Evolutionary conservation across 768 basidiomycete species (phyloP).

Genomic region (Rhizopogon vesiculosus): DNA sequence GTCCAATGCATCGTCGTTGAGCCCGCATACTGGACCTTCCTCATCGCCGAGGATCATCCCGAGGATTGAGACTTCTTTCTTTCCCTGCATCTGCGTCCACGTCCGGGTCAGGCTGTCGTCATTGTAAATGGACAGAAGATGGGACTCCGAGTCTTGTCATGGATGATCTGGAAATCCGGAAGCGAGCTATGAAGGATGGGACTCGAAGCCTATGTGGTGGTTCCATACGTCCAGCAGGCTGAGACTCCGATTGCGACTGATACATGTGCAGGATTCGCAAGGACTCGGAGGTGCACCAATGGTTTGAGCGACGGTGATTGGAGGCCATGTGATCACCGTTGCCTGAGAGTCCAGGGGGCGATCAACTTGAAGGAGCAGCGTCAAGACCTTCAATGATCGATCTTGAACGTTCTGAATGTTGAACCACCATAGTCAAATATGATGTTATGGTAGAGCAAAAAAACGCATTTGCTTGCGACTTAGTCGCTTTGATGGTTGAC

Average conservation of each 20-base stretch:
- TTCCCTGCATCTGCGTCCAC: too few relatives aligned
- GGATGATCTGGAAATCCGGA: constrained; percentile 73
- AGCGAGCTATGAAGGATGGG: constrained; percentile 65
- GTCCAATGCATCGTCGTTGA: too few relatives aligned
- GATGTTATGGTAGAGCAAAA: constrained; percentile 62
- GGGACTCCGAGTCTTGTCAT: constrained; percentile 44
- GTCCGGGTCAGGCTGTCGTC: background rate
- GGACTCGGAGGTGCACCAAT: constrained; percentile 11
- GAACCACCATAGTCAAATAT: constrained; percentile 46
- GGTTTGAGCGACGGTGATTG: constrained; percentile 30
- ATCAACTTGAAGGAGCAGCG: background rate
- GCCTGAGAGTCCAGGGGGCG: constrained; percentile 22
- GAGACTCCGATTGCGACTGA: constrained; percentile 6
- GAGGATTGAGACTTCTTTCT: constrained; percentile 33
- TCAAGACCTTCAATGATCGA: too few relatives aligned
- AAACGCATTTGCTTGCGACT: constrained; percentile 63
- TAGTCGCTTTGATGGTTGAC: constrained; percentile 21
- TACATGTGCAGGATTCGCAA: constrained; percentile 20
- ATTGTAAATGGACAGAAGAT: constrained; percentile 35
- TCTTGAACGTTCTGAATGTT: too few relatives aligned
- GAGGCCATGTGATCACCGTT: constrained; percentile 55
- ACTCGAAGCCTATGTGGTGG: constrained; percentile 53
- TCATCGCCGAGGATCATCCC: constrained; percentile 75
- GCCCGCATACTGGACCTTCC: constrained; percentile 30
- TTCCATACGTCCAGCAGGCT: constrained; percentile 27